Evolutionary conservation across 2,329 filamentous ascomycete species (phyloP), one percentile per base, ranked within the genome.

Genomic region (Trichoderma semiorbis): DNA sequence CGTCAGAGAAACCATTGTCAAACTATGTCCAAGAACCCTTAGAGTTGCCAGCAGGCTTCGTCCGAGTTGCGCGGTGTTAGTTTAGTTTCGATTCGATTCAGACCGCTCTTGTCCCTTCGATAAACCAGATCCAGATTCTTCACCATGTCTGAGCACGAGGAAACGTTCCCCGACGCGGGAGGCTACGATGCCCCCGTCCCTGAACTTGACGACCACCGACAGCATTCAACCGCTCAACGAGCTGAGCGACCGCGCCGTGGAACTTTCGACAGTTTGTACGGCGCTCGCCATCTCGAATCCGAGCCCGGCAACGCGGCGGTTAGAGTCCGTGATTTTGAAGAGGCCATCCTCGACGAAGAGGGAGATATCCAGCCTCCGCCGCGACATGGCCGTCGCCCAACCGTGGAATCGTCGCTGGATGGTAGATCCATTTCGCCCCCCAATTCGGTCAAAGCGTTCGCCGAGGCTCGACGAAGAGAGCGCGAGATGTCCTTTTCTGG

Each of bases 401-500:
- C 88, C 65, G 83, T 91, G 69, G 86, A 86, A 36, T 88, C 88
- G 1, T 81, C 85, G 60, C 80, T 83, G 28, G 87, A 88, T 26
- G 89, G 88, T 62, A 88, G 93, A 70, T 94, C 93, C 1, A 84
- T 89, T 2, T 98, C 96, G 7, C 95, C 95, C 12, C 96, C 96
- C 8, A 99, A 98, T 81, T 99, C 96, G 0, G 94, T 99, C 66
- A 97, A 98, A 81, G 96, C 96, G 5, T 99, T 99, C 81, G 96
- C 96, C 21, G 93, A 96, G 78, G 93, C 93, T 70, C 92, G 94
- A 65, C 93, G 94, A 72, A 91, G 95, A 72, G 93, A 95, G 79
- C 92, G 95, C 57, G 93, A 90, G 72, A 79, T 86, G 78, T 90
- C 86, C 26, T 83, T 86, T 74, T 88, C 86, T 18, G 88, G 87